phyloP scores from a whole-genome alignment of 176 grass and related monocot species.

The Bolboschoenus planiculmis region DNA sequence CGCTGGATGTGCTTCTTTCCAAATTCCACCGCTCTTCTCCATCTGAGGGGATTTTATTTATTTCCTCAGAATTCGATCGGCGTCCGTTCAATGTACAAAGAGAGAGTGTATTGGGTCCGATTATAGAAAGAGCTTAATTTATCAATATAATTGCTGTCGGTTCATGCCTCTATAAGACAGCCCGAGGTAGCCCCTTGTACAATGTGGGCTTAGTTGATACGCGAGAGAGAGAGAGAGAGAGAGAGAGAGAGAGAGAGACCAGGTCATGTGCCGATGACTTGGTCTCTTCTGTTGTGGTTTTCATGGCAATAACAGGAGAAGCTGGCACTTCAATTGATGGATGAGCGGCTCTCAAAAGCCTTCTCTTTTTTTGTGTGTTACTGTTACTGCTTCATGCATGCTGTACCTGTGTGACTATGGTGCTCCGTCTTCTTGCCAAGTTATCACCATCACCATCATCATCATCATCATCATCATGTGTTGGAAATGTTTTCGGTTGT shows the following conservation, averaged over 20 bases:
- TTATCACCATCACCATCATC: not conserved
- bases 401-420: not conserved
- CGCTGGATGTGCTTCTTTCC: not conserved
- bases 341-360: not conserved
- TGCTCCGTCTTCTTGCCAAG: not conserved
- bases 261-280: conserved; percentile 11
- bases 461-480: no score
- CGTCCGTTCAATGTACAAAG: not conserved
- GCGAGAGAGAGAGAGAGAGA: not conserved
- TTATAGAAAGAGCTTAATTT: not conserved
- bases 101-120: not conserved
- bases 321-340: conserved; percentile 7
- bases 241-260: not conserved
- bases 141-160: not conserved
- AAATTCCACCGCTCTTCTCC: not conserved
- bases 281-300: not conserved
- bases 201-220: conserved; percentile 1
- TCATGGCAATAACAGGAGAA: not conserved
- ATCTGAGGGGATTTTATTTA: no score
- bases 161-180: not conserved
- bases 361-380: no score
- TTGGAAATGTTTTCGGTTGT: not conserved
- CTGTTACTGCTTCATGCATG: not conserved
- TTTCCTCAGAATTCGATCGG: not conserved
- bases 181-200: not conserved